A percentile compares a stretch with the other conserved stretches of the same genome.
These are phyloP conservation scores for Tulasnella sp. DNA, from an alignment of 768 basidiomycete genomes.

Conservation along the genomic window DNA sequence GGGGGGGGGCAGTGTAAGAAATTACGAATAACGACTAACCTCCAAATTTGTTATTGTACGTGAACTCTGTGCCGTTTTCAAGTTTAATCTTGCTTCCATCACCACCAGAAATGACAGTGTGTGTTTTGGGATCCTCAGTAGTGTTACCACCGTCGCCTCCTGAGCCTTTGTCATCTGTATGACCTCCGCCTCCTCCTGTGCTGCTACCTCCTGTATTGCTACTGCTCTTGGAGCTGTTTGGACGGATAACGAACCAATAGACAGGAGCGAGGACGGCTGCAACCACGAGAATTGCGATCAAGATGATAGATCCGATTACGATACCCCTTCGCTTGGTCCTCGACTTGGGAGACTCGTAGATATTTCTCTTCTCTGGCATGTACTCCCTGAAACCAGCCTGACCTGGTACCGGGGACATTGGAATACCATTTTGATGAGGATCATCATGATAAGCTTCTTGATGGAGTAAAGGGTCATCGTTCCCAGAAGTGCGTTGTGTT, in stretches of 20 bases:
- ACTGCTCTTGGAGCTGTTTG: slow-evolving; percentile 3
- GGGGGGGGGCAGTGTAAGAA: slow-evolving; percentile 38
- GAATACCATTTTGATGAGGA: not conserved
- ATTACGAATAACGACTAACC: slow-evolving; percentile 26
- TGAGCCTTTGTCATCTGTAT: not conserved
- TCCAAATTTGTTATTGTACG: slow-evolving; percentile 64
- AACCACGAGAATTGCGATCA: slow-evolving; percentile 15
- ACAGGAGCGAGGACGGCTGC: slow-evolving; percentile 19
- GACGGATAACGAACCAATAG: slow-evolving; percentile 19
- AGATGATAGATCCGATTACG: slow-evolving; percentile 2
- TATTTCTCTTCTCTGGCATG: slow-evolving; percentile 5
- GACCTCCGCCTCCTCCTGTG: slow-evolving; percentile 19
- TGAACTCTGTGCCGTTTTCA: slow-evolving; percentile 58
- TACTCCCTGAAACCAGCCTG: slow-evolving; percentile 8
- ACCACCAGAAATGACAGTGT: slow-evolving; percentile 36
- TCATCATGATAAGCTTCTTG: slow-evolving; percentile 1
- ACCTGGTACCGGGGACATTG: too few species aligned
- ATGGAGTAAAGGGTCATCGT: slow-evolving; percentile 3
- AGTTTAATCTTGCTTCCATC: slow-evolving; percentile 54
- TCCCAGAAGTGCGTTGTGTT: not conserved
- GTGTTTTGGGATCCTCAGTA: not conserved
- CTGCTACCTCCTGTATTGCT: not conserved
- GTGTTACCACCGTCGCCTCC: slow-evolving; percentile 19
- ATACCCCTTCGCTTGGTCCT: not conserved
- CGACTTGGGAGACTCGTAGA: slow-evolving; percentile 8